Evolutionary conservation across 352 stramenopile genomes (phyloP).

Genomic region (Phytopythium aichiense): DNA sequence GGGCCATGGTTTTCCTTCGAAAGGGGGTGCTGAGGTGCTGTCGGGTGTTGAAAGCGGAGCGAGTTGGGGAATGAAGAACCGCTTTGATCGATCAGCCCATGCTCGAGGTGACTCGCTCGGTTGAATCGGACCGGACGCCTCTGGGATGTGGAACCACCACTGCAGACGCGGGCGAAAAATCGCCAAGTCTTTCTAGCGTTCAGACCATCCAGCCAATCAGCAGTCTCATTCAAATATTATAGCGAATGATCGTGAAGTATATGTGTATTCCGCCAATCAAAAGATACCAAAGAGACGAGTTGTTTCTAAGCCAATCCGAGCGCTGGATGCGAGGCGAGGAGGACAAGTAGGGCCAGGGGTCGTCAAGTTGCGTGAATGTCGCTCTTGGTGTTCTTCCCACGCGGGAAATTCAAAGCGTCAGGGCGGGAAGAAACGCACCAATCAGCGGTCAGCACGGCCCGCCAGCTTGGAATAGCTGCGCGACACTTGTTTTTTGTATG

Average conservation of each 20-base stretch:
- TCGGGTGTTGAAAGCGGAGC: slow-evolving; percentile 31
- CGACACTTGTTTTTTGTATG: not conserved
- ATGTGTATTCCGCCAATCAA: slow-evolving; percentile 7
- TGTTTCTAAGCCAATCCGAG: slow-evolving; percentile 19
- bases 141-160: not conserved
- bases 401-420: slow-evolving; percentile 16
- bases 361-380: slow-evolving; percentile 12
- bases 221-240: not conserved
- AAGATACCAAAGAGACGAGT: slow-evolving; percentile 5
- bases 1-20: slow-evolving; percentile 68
- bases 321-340: too few species aligned
- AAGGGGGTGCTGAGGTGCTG: slow-evolving; percentile 15
- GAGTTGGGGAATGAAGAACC: slow-evolving; percentile 50
- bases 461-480: too few species aligned
- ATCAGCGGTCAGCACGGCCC: not conserved
- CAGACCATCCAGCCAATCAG: slow-evolving; percentile 19
- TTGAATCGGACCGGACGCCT: slow-evolving; percentile 4
- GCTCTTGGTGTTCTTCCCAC: not conserved
- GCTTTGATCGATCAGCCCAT: not conserved
- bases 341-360: slow-evolving; percentile 11
- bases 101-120: not conserved
- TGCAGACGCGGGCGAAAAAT: too few species aligned
- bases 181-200: not conserved
- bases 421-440: not conserved
- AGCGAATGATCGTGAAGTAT: slow-evolving; percentile 3